These are phyloP conservation scores for Elaeis oleifera DNA, from an alignment of 202 grass and related monocot species.

Conservation along the genomic window DNA sequence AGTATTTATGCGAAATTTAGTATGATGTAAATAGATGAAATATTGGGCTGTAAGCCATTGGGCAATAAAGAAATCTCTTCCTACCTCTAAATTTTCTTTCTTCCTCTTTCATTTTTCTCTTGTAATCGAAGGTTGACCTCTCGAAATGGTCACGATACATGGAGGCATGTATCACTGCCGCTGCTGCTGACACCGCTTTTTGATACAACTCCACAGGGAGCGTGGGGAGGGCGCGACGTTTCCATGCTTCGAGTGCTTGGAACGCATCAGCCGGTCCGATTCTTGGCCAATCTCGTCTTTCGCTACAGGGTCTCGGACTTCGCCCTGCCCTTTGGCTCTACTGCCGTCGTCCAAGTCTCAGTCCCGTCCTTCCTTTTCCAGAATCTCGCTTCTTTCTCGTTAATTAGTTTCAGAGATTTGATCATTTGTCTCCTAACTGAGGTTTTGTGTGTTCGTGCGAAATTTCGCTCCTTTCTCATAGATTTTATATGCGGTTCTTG, in stretches of 20 bases:
- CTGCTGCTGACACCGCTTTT: not conserved
- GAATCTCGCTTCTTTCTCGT: not conserved
- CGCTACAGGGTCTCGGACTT: constrained; percentile 61
- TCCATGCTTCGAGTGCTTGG: constrained; percentile 72
- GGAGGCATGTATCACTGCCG: no score
- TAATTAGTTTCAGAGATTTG: no score
- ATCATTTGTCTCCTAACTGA: not conserved
- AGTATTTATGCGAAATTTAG: no score
- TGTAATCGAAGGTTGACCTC: no score
- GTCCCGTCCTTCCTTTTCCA: not conserved
- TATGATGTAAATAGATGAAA: no score
- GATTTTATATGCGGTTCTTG: no score
- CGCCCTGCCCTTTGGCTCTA: constrained; percentile 63
- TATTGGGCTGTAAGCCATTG: no score
- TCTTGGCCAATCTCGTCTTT: constrained; percentile 51
- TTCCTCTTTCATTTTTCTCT: no score
- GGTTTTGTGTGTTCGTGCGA: not conserved
- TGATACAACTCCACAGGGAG: not conserved
- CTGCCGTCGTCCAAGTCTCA: constrained; percentile 64
- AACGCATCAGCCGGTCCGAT: constrained; percentile 45
- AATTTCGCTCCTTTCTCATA: no score
- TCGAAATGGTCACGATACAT: no score
- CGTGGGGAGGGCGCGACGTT: not conserved
- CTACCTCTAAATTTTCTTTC: no score
- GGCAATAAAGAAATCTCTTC: no score